Percentiles rank a stretch among this genome's conserved stretches.
Conservation (phyloP, 257 asterid genomes). For the Gentiana straminea region DNA sequence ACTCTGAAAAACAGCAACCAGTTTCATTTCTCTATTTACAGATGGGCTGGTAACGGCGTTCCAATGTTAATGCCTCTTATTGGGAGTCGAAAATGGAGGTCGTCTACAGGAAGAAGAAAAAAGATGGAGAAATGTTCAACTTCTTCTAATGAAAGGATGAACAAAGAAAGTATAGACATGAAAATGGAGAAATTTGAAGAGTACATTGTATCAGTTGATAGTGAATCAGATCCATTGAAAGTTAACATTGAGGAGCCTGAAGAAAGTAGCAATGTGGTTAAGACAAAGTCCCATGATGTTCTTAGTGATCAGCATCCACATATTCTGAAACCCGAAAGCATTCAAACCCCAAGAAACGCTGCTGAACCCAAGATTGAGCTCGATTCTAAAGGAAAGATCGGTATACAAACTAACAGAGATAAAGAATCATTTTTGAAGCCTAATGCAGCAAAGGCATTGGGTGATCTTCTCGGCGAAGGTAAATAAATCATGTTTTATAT, state of each 20-base stretch:
- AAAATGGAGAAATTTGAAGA: slow-evolving; percentile 5
- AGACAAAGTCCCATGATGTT: slow-evolving; percentile 3
- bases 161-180: slow-evolving; percentile 11
- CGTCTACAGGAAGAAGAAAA: slow-evolving; percentile 8
- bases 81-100: slow-evolving; percentile 18
- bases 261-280: slow-evolving; percentile 9
- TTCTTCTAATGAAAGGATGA: slow-evolving; percentile 28
- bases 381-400: slow-evolving; percentile 12
- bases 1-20: slow-evolving; percentile 16
- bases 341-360: slow-evolving; percentile 9
- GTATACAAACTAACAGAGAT: slow-evolving; percentile 11
- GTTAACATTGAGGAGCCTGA: slow-evolving; percentile 11
- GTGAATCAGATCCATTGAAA: slow-evolving; percentile 9
- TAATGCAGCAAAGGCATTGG: slow-evolving; percentile 15
- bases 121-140: slow-evolving; percentile 20
- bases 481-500: slow-evolving; percentile 25
- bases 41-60: slow-evolving; percentile 71
- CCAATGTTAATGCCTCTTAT: slow-evolving; percentile 40
- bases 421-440: slow-evolving; percentile 16
- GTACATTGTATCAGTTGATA: slow-evolving; percentile 7
- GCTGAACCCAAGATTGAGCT: slow-evolving; percentile 9
- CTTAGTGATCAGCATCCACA: slow-evolving; percentile 7
- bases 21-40: slow-evolving; percentile 88
- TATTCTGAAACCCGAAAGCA: slow-evolving; percentile 18
- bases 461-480: slow-evolving; percentile 21